Evolutionary conservation across 495 filamentous ascomycete species (phyloP).

Genomic region (Hypoxylon perforatum): DNA sequence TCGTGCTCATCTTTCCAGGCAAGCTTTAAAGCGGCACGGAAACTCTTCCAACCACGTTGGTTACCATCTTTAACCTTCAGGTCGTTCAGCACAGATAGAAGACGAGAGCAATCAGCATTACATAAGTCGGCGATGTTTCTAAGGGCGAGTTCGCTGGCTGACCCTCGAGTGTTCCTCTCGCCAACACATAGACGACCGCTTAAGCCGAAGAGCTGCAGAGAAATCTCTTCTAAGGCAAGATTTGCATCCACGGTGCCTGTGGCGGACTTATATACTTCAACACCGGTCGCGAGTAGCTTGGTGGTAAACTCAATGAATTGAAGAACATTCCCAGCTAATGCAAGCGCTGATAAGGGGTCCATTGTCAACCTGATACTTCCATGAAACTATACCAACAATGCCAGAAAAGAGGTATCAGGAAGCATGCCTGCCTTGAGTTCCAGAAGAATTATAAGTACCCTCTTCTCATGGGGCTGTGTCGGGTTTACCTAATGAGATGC

Average conservation of each 20-base stretch:
- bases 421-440: too few relatives aligned
- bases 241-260: slow-evolving; percentile 5
- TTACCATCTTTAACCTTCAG: neutral
- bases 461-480: too few relatives aligned
- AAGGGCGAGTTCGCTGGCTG: neutral
- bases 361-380: too few relatives aligned
- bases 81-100: neutral
- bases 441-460: too few relatives aligned
- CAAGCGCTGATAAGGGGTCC: slow-evolving; percentile 16
- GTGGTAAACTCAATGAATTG: slow-evolving; percentile 38
- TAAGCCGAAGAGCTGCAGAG: neutral
- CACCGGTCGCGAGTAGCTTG: slow-evolving; percentile 27
- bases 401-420: too few relatives aligned
- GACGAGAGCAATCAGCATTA: neutral
- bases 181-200: neutral
- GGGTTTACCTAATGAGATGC: too few relatives aligned
- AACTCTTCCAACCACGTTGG: neutral
- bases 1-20: too few relatives aligned
- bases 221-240: neutral
- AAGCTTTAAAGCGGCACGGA: too few relatives aligned
- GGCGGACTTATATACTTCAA: slow-evolving; percentile 21
- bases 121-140: neutral
- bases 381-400: too few relatives aligned
- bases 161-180: neutral
- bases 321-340: slow-evolving; percentile 34